phyloP scores from a whole-genome alignment of 441 rosid genomes.

The Raphanus hybrid region DNA sequence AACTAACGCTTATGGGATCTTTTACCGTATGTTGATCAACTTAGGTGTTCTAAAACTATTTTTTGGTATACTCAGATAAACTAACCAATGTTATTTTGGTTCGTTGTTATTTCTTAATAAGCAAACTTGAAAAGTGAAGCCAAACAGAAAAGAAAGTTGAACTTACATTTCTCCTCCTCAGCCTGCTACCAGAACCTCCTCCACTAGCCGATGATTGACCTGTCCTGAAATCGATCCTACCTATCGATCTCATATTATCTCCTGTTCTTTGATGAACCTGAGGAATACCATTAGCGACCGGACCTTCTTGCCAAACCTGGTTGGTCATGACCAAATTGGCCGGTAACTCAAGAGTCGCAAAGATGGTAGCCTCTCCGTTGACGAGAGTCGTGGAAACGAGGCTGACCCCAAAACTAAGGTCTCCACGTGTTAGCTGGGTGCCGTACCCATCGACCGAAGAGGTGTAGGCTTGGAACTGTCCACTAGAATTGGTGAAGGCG shows the following conservation, averaged over 20 bases:
- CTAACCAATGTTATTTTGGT: not conserved
- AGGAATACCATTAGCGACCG: conserved; percentile 34
- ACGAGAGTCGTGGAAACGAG: conserved; percentile 38
- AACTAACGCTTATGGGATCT: not conserved
- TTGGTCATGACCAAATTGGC: conserved; percentile 22
- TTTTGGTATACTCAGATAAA: not conserved
- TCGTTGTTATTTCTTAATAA: not conserved
- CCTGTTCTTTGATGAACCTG: not conserved
- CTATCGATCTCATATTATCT: conserved; percentile 38
- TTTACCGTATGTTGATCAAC: not conserved
- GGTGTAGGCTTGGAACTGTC: conserved; percentile 45
- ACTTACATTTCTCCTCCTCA: conserved; percentile 56
- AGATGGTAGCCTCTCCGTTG: conserved; percentile 53
- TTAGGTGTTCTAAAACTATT: not conserved
- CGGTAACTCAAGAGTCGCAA: conserved; percentile 58
- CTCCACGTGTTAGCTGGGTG: conserved; percentile 26
- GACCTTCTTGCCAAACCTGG: conserved; percentile 67
- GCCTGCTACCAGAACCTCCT: conserved; percentile 40
- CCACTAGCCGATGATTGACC: conserved; percentile 45
- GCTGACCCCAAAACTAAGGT: conserved; percentile 56
- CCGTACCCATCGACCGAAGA: not conserved
- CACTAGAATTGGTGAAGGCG: conserved; percentile 53
- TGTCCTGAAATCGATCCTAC: conserved; percentile 45
- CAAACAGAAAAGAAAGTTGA: conserved; percentile 29
- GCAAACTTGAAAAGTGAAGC: conserved; percentile 27